These are phyloP conservation scores for Cadophora luteo-olivacea DNA, from an alignment of 2,329 filamentous ascomycete genomes.

Conservation along the genomic window DNA sequence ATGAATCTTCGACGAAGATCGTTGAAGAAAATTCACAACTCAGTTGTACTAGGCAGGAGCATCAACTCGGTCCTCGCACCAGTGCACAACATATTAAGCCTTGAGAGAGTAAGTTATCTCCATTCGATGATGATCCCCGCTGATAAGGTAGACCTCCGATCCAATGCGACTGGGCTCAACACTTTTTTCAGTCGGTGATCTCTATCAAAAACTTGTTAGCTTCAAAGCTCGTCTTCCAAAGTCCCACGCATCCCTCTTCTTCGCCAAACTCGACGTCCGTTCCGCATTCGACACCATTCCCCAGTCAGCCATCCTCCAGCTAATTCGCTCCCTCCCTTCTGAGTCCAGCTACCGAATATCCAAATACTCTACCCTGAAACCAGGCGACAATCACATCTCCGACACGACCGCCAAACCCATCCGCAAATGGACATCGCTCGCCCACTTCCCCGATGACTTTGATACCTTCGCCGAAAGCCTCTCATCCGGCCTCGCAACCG, in stretches of 20 bases:
- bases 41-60: constrained; percentile 59
- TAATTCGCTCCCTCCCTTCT: constrained; percentile 65
- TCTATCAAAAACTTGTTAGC: constrained; percentile 73
- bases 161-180: constrained; percentile 75
- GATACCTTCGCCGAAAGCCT: constrained; percentile 42
- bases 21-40: constrained; percentile 57
- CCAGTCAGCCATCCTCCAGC: constrained; percentile 71
- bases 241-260: constrained; percentile 65
- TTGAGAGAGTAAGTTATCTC: constrained; percentile 69
- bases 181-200: constrained; percentile 80
- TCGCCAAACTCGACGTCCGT: constrained; percentile 91
- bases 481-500: constrained; percentile 41
- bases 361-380: constrained; percentile 76
- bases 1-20: constrained; percentile 79
- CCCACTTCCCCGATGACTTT: constrained; percentile 39
- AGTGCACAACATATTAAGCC: constrained; percentile 76
- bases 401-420: constrained; percentile 36
- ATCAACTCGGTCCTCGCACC: constrained; percentile 77
- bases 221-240: constrained; percentile 65
- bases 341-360: constrained; percentile 71
- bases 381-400: constrained; percentile 43
- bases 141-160: constrained; percentile 49
- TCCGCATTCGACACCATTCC: constrained; percentile 96
- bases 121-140: constrained; percentile 23
- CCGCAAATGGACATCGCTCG: constrained; percentile 42